A percentile compares a stretch with the other conserved stretches of the same genome.
These are phyloP conservation scores for Aspergillus proliferans DNA, from an alignment of 2,329 filamentous ascomycete genomes.

Conservation along the genomic window DNA sequence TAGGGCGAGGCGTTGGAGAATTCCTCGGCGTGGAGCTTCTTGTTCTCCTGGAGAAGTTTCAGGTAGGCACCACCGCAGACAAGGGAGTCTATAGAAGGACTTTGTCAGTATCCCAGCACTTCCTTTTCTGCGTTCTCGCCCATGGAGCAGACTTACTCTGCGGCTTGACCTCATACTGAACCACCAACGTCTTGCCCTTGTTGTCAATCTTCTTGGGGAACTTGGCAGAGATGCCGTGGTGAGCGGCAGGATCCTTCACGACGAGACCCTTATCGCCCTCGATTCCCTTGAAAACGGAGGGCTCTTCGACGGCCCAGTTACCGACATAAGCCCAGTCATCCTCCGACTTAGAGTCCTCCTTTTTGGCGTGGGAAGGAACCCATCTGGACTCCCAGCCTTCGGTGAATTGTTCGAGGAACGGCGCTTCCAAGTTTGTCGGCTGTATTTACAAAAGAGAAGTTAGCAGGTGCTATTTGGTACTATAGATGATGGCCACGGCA, in stretches of 20 bases:
- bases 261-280: conserved; percentile 94
- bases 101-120: conserved; percentile 25
- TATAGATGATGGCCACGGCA: conserved; percentile 1
- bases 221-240: conserved; percentile 99
- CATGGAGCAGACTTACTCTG: conserved; percentile 62
- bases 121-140: background rate
- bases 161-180: conserved; percentile 99
- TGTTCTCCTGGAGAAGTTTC: conserved; percentile 97
- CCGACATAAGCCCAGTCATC: conserved; percentile 97
- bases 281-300: conserved; percentile 80
- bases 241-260: conserved; percentile 93
- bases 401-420: conserved; percentile 98
- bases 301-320: conserved; percentile 96
- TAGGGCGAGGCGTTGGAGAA: conserved; percentile 97
- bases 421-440: conserved; percentile 82
- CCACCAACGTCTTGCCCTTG: conserved; percentile 93
- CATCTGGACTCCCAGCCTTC: conserved; percentile 91
- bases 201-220: conserved; percentile 95
- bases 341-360: conserved; percentile 72
- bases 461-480: conserved; percentile 7
- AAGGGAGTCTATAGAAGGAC: conserved; percentile 63
- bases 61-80: conserved; percentile 98
- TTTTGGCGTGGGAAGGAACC: conserved; percentile 95
- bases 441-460: conserved; percentile 34
- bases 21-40: conserved; percentile 92